These are phyloP conservation scores for Aspergillus novoparasiticus DNA, from an alignment of 2,329 filamentous ascomycete species.

Conservation along the genomic window DNA sequence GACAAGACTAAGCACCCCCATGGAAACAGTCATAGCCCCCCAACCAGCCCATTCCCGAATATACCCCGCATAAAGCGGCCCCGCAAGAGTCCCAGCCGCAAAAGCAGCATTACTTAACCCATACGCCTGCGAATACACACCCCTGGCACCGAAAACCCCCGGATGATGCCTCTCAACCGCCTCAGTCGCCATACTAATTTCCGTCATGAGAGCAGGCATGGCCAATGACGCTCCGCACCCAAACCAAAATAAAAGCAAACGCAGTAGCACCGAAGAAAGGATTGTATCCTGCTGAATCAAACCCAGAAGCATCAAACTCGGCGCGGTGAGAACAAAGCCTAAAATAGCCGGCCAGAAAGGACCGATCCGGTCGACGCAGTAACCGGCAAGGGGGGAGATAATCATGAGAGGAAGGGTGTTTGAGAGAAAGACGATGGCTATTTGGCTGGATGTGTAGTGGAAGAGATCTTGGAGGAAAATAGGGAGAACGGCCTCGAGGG, in stretches of 20 bases:
- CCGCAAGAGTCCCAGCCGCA: constrained; percentile 53
- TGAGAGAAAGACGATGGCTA: constrained; percentile 12
- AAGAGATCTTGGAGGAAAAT: constrained; percentile 12
- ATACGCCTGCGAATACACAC: constrained; percentile 60
- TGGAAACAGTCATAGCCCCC: constrained; percentile 52
- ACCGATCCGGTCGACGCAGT: constrained; percentile 12
- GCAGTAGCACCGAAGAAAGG: constrained; percentile 3
- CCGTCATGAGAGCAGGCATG: constrained; percentile 60
- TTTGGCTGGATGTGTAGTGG: constrained; percentile 7
- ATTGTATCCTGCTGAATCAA: background rate
- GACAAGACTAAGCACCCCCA: constrained; percentile 34
- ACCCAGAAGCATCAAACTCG: constrained; percentile 14
- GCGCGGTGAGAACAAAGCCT: constrained; percentile 9
- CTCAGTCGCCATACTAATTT: constrained; percentile 49
- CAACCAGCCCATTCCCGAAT: constrained; percentile 48
- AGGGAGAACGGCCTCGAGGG: constrained; percentile 15
- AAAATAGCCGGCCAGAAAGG: constrained; percentile 11
- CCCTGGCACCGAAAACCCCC: constrained; percentile 36
- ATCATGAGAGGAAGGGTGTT: constrained; percentile 8
- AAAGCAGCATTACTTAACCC: constrained; percentile 56
- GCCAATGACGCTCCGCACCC: constrained; percentile 44
- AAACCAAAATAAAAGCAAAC: constrained; percentile 12
- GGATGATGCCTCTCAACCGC: constrained; percentile 39
- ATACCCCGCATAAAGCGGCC: constrained; percentile 53
- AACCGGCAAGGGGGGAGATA: constrained; percentile 9